Conservation (phyloP, 306 rosid genomes). For the Pterocarpus santalinus region DNA sequence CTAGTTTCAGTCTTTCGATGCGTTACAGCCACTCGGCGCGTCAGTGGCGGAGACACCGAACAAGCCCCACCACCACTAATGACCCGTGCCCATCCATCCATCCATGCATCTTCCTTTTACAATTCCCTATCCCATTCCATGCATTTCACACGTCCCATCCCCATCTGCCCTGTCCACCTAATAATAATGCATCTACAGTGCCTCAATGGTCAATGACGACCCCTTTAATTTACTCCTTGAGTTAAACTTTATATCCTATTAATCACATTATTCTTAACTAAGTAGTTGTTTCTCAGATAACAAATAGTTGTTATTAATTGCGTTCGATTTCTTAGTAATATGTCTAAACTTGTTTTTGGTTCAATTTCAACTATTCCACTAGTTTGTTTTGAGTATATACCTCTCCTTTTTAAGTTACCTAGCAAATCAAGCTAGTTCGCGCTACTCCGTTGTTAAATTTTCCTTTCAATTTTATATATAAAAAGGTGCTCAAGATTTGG, state of each 20-base stretch:
- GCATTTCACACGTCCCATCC: not conserved
- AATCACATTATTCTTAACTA: not conserved
- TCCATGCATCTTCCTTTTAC: not conserved
- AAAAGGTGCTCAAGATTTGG: not conserved
- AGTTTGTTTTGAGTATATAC: too few relatives aligned
- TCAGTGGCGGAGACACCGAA: not conserved
- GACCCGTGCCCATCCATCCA: not conserved
- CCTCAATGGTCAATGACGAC: not conserved
- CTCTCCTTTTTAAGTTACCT: too few relatives aligned
- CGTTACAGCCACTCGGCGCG: not conserved
- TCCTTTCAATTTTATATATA: too few relatives aligned
- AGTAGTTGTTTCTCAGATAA: too few relatives aligned
- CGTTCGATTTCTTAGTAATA: not conserved
- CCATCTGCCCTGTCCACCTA: not conserved
- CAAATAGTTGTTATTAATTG: not conserved
- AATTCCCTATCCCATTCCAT: not conserved
- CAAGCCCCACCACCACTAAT: not conserved
- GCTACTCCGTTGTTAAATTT: too few relatives aligned
- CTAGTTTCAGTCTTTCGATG: not conserved
- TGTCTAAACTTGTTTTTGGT: too few relatives aligned
- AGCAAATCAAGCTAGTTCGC: too few relatives aligned
- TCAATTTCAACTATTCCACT: too few relatives aligned
- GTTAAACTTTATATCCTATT: not conserved
- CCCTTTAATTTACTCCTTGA: not conserved
- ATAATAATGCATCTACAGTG: not conserved